Base-by-base conservation (phyloP, 1,284 basidiomycete species). In the Salmacisia buchloeana region DNA sequence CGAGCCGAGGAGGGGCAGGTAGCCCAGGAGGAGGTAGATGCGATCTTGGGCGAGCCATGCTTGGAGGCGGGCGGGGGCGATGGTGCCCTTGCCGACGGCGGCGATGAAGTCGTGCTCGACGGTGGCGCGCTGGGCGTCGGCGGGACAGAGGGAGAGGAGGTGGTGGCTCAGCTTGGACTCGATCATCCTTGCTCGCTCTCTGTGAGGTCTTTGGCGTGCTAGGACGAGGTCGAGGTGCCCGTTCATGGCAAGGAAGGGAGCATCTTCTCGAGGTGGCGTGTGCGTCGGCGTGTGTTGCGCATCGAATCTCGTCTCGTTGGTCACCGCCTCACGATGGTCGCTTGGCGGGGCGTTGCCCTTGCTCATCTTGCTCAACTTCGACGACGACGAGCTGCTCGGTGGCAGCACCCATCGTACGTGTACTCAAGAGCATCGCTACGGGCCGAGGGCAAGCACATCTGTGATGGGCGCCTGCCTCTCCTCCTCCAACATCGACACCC, bases 31-130 rank as follows among this genome's bases (percentile, higher is more conserved):
- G n/a, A 56, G 59, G 54, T 69, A 69, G 23, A 33, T 25, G 3
- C 67, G 62, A 41, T 69, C 67, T 49, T 69, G 67, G 6, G 63
- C 54, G 41, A 69, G 61, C 67, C 67, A 69, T 29, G 56, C 57
- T 34, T 52, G 52, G 4, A 69, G 45, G 38, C 31, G 21, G 15
- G 52, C 46, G 29, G 35, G 18, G 9, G 57, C 29, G 10, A 66
- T 41, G 21, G 54, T 38, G 21, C 58, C 38, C 49, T 21, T 43
- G 23, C 63, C 59, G 18, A 58, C 62, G n/a, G n/a, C 7, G 10
- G 18, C 2, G 15, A 66, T 58, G 57, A 66, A 66, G 21, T 43
- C 34, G 60, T 66, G 62, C 36, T 41, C n/a, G 6, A 31, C 34
- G 23, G 65, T 66, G 2, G 65, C 65, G 9, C 31, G 46, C 2